Conservation (phyloP, 73 alveolate genomes). For the Effrenium voratum region DNA sequence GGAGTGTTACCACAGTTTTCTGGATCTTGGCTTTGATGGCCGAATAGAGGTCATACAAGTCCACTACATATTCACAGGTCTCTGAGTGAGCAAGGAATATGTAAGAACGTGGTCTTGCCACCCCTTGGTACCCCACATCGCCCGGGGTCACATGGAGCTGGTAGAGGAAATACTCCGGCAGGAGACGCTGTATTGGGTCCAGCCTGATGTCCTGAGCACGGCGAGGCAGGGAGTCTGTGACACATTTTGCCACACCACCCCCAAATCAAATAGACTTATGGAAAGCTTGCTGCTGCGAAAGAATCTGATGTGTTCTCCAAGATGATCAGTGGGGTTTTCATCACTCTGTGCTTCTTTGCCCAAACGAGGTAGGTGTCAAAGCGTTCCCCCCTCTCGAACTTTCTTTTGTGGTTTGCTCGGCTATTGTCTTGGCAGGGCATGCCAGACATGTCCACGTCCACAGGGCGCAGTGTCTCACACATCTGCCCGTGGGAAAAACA, state of each 20-base stretch:
- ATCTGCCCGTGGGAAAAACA: background rate
- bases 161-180: background rate
- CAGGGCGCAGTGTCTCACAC: background rate
- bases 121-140: constrained; percentile 13
- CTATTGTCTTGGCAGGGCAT: constrained; percentile 50
- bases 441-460: constrained; percentile 24
- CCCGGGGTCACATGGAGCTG: background rate
- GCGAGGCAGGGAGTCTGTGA: background rate
- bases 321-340: background rate
- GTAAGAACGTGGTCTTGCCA: background rate
- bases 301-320: constrained; percentile 32
- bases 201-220: background rate
- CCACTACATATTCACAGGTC: background rate
- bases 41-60: background rate
- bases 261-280: background rate
- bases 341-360: background rate
- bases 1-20: background rate
- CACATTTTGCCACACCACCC: background rate
- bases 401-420: background rate
- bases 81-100: background rate
- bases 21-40: background rate
- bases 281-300: background rate
- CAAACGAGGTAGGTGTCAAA: background rate
- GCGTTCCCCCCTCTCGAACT: background rate
- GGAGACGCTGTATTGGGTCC: background rate